Percentiles rank a stretch among this genome's conserved stretches.
Conservation (phyloP, 768 basidiomycete genomes). For the Lactarius deliciosus region DNA sequence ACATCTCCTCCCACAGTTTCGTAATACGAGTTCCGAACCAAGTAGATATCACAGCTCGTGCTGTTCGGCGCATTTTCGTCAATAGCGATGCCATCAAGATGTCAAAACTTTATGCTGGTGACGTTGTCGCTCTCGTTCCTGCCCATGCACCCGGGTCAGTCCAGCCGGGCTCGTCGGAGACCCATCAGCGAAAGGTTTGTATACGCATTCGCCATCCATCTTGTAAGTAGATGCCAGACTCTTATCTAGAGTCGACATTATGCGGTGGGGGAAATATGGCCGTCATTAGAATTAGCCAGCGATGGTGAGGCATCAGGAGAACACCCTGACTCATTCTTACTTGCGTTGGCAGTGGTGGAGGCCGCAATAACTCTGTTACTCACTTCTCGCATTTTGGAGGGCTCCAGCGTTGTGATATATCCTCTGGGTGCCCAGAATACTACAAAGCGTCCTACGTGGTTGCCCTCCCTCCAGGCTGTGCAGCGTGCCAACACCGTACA, state of each 20-base stretch:
- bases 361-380: constrained; percentile 57
- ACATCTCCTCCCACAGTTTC: constrained; percentile 20
- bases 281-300: constrained; percentile 59
- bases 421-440: constrained; percentile 42
- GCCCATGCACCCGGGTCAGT: constrained; percentile 23
- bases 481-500: constrained; percentile 54
- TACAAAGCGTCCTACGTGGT: constrained; percentile 42
- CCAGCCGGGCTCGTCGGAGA: constrained; percentile 22
- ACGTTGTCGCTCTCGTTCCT: constrained; percentile 57
- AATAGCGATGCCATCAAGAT: constrained; percentile 61
- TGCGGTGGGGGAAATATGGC: constrained; percentile 73
- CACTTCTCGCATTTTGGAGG: constrained; percentile 57
- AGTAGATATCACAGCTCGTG: constrained; percentile 37
- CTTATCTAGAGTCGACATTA: constrained; percentile 46
- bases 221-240: constrained; percentile 21
- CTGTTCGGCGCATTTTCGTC: constrained; percentile 61
- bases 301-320: constrained; percentile 48
- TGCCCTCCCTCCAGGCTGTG: constrained; percentile 51
- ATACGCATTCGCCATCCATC: constrained; percentile 24
- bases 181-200: constrained; percentile 17
- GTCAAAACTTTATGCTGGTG: constrained; percentile 64
- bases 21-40: constrained; percentile 6
- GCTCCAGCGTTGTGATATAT: constrained; percentile 48
- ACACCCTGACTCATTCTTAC: not conserved
- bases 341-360: constrained; percentile 46